Evolutionary conservation across 2,329 filamentous ascomycete genomes (phyloP), one percentile per base, ranked within the genome.

Genomic region (Hypoxylon sp.): DNA sequence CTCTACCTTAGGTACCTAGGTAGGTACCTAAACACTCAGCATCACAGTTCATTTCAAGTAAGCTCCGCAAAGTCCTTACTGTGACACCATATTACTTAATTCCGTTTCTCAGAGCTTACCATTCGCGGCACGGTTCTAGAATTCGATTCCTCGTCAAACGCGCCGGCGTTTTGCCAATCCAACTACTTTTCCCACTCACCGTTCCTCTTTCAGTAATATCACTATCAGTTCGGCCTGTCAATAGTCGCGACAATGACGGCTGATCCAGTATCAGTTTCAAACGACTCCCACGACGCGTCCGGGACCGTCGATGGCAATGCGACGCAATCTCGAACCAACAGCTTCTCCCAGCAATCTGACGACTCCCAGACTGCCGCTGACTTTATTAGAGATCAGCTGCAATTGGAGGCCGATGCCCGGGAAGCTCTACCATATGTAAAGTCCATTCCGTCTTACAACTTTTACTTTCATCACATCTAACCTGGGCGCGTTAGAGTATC

Each of bases 361-460:
- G 80, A 85, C 56, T 92, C 90, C 1, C 90, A 92, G 71, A 93
- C 90, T 15, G 90, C 90, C 30, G 88, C 87, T 63, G 89, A 92
- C 26, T 98, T 96, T 76, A 93, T 99, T 70, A 88, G 92, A 71
- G 89, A 89, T 57, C 95, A 99, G 76, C 89, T 97, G 74, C 89
- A 90, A 70, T 89, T 99, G 55, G 95, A 99, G 79, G 92, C 92
- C 19, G 95, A 99, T 80, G 95, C 95, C 48, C 93, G 94, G 71
- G 94, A 99, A 82, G 92, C 92, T 64, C 85, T 99, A 6, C 95
- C 95, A 69, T 99, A 97, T 76, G 93, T 96, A 81, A 81, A 73
- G 87, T 72, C n/a, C 28, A 19, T 8, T 37, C 11, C 50, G 28
- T 32, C 24, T 46, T n/a, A 48, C n/a, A n/a, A n/a, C n/a, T n/a